Conservation (phyloP, 768 basidiomycete species). For the Leccinum subgranulosum region DNA sequence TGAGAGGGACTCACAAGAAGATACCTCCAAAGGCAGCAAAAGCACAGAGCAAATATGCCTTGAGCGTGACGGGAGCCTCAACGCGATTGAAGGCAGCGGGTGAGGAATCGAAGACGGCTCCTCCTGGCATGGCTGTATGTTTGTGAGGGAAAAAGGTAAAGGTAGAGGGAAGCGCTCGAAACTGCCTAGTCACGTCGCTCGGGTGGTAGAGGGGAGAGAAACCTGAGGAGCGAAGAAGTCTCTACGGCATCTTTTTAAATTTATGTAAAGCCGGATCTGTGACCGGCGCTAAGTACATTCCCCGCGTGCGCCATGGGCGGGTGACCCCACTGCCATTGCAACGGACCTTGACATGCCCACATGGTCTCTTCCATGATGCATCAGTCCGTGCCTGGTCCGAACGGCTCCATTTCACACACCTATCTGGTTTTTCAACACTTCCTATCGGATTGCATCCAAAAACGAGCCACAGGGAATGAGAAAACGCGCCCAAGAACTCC, state of each 20-base stretch:
- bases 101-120: not conserved
- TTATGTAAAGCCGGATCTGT: not conserved
- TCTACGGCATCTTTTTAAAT: not conserved
- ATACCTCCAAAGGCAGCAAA: conserved; percentile 38
- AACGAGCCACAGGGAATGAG: not conserved
- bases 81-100: not conserved
- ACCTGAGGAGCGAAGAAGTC: not conserved
- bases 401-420: not conserved
- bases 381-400: conserved; percentile 6
- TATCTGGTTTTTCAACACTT: not conserved
- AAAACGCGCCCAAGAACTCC: not conserved
- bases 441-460: not conserved
- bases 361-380: conserved; percentile 8
- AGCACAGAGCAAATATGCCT: conserved; percentile 27
- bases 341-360: conserved; percentile 20
- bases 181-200: not conserved
- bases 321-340: conserved; percentile 18
- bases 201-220: not conserved
- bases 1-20: conserved; percentile 29
- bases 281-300: not conserved
- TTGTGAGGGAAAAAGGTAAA: not conserved
- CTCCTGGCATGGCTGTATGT: conserved; percentile 18
- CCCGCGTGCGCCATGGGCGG: conserved; percentile 10
- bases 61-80: conserved; percentile 25
- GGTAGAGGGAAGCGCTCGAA: not conserved